A percentile compares a stretch with the other conserved stretches of the same genome.
These are phyloP conservation scores for Echeveria elegans DNA, from an alignment of 164 flowering plant species.

Conservation along the genomic window DNA sequence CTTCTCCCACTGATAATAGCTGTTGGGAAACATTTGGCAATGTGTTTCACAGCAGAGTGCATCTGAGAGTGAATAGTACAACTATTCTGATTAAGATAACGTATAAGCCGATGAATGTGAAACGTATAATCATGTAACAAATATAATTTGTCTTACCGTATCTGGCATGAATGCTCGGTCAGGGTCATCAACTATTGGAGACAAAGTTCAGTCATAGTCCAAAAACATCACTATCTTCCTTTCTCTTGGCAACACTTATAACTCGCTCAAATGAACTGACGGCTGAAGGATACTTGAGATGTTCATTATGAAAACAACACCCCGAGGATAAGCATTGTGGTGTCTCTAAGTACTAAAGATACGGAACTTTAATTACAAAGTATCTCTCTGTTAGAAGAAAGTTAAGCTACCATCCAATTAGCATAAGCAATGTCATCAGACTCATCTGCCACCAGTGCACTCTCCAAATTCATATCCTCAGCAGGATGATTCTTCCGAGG, in stretches of 20 bases:
- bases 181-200: constrained; percentile 78
- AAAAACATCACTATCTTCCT: constrained; percentile 62
- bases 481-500: constrained; percentile 47
- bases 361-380: background rate
- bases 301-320: constrained; percentile 8
- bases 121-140: background rate
- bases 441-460: constrained; percentile 28
- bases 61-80: constrained; percentile 38
- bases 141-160: constrained; percentile 28
- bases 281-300: constrained; percentile 69
- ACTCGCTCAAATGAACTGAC: constrained; percentile 40
- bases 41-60: constrained; percentile 60
- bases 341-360: background rate
- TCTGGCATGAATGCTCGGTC: constrained; percentile 60
- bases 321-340: background rate
- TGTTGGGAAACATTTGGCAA: constrained; percentile 69
- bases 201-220: constrained; percentile 78
- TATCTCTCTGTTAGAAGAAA: background rate
- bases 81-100: background rate
- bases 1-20: constrained; percentile 94
- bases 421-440: constrained; percentile 29
- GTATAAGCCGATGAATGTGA: background rate
- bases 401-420: constrained; percentile 54
- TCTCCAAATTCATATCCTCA: constrained; percentile 32
- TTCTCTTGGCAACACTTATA: constrained; percentile 27